These are phyloP conservation scores for Phaseolus coccineus DNA, from an alignment of 331 rosid genomes.

Conservation along the genomic window DNA sequence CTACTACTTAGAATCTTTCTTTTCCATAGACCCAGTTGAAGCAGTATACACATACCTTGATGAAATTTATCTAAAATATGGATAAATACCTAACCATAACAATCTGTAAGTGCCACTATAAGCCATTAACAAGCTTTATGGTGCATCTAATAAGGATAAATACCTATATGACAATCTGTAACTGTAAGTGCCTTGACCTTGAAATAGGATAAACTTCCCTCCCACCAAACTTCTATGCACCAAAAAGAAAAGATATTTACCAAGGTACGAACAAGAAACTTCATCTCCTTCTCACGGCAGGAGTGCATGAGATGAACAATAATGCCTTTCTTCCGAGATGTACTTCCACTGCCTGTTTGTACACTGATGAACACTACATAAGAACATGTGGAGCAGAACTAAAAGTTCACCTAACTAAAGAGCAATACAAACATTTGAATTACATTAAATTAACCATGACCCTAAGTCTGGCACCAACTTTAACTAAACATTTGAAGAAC, in stretches of 20 bases:
- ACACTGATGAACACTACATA: constrained; percentile 69
- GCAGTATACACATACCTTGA: neutral
- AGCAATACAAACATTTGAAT: constrained; percentile 19
- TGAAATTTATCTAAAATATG: neutral
- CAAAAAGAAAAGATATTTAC: constrained; percentile 52
- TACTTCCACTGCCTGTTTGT: constrained; percentile 95
- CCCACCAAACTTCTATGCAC: constrained; percentile 27
- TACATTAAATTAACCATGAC: constrained; percentile 6
- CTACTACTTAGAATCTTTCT: neutral
- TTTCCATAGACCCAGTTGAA: neutral
- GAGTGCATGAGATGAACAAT: constrained; percentile 84
- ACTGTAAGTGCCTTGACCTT: constrained; percentile 5
- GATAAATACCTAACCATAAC: neutral
- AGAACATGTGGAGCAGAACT: constrained; percentile 47
- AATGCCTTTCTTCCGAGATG: constrained; percentile 76
- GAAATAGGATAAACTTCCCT: constrained; percentile 25
- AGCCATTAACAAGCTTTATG: constrained; percentile 13
- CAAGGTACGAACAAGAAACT: constrained; percentile 95
- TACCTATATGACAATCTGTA: neutral
- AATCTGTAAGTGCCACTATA: constrained; percentile 18
- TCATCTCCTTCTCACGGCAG: constrained; percentile 92
- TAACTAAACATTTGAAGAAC: constrained; percentile 28
- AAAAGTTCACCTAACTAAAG: constrained; percentile 36
- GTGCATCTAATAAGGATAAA: neutral
- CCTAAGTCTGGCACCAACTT: constrained; percentile 2